A percentile compares a stretch with the other conserved stretches of the same genome.
phyloP scores from a whole-genome alignment of 163 green algal genomes.

The Volvox carteri region DNA sequence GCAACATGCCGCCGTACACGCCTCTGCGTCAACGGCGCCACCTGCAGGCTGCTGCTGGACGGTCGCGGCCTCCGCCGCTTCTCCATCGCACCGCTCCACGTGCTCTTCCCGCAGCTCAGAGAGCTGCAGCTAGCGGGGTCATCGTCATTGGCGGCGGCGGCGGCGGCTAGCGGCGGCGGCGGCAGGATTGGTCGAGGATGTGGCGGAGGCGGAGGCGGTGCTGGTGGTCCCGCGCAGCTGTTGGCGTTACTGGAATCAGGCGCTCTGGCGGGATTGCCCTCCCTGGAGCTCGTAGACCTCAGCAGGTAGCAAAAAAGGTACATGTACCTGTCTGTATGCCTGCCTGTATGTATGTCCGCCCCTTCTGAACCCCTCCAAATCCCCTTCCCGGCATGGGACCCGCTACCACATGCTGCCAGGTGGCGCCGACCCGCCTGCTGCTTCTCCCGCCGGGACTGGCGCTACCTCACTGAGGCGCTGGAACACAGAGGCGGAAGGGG shows the following conservation, averaged over 20 bases:
- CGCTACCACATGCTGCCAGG: too few species aligned
- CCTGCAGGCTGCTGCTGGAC: constrained; percentile 4
- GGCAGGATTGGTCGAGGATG: neutral
- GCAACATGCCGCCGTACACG: constrained; percentile 19
- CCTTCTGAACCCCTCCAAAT: too few species aligned
- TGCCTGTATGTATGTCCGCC: neutral
- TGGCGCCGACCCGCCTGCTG: constrained; percentile 25
- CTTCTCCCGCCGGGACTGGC: constrained; percentile 33
- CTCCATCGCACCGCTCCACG: constrained; percentile 1
- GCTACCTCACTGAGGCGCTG: neutral
- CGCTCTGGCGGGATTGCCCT: neutral
- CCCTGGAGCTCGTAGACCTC: constrained; percentile 33
- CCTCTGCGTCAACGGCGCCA: constrained; percentile 18
- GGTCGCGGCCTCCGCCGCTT: constrained; percentile 23
- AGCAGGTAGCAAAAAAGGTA: too few species aligned
- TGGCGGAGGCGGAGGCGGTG: neutral
- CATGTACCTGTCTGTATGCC: too few species aligned
- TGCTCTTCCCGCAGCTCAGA: constrained; percentile 5
- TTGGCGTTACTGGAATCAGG: constrained; percentile 11
- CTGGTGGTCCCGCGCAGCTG: neutral
- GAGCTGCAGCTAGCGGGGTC: constrained; percentile 30
- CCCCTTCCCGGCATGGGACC: too few species aligned
- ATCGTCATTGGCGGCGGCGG: neutral
- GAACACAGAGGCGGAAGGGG: neutral
- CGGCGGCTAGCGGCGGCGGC: neutral